A percentile compares a stretch with the other conserved stretches of the same genome.
These are phyloP conservation scores for Wickerhamiella pararugosa DNA, from an alignment of 1,139 yeast species.

Conservation along the genomic window DNA sequence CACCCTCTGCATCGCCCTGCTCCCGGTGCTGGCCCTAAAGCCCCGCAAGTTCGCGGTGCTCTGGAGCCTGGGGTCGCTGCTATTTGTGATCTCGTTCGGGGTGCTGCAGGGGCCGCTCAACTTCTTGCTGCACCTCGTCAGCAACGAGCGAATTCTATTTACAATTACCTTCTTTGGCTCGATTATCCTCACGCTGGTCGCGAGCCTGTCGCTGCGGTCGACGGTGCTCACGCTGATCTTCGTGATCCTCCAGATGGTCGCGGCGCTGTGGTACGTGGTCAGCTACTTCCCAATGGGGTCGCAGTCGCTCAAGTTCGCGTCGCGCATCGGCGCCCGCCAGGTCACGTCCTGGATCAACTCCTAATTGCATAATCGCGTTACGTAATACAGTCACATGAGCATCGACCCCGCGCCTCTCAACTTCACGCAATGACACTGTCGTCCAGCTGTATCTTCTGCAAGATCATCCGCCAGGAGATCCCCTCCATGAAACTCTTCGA, in stretches of 20 bases:
- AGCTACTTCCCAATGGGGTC: constrained; percentile 96
- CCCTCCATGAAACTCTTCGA: constrained; percentile 83
- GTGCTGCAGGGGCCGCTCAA: constrained; percentile 82
- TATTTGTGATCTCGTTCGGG: constrained; percentile 83
- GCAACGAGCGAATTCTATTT: constrained; percentile 65
- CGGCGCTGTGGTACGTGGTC: constrained; percentile 75
- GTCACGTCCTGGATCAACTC: constrained; percentile 31
- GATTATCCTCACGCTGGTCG: constrained; percentile 49
- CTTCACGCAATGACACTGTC: constrained; percentile 6
- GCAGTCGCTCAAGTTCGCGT: constrained; percentile 67
- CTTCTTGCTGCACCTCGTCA: constrained; percentile 56
- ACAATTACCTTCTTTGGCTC: constrained; percentile 66
- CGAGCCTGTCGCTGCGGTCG: constrained; percentile 40
- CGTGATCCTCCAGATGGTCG: constrained; percentile 62
- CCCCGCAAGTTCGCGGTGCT: constrained; percentile 75
- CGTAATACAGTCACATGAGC: neutral
- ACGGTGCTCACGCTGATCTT: constrained; percentile 65
- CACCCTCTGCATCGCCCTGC: constrained; percentile 61
- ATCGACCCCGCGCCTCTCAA: neutral
- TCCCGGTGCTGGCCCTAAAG: constrained; percentile 78
- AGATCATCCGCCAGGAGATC: constrained; percentile 73
- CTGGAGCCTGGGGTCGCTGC: constrained; percentile 84
- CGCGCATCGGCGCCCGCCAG: constrained; percentile 66
- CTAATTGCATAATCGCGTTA: constrained; percentile 11
- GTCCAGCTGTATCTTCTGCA: constrained; percentile 67